Evolutionary conservation across 2,329 filamentous ascomycete species (phyloP).

Genomic region (Acarospora socialis): DNA sequence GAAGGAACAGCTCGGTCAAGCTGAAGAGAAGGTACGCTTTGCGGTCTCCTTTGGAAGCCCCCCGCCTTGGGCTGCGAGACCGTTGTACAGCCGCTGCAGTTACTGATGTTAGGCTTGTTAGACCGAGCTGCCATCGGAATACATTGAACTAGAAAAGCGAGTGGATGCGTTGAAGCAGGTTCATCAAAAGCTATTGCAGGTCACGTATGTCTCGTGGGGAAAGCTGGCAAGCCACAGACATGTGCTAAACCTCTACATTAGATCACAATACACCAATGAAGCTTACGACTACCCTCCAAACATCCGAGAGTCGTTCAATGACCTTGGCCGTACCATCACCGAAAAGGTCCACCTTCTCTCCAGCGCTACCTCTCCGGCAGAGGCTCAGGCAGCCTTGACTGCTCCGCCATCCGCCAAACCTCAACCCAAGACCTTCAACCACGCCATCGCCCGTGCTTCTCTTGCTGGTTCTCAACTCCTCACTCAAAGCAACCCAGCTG

Average conservation of each 20-base stretch:
- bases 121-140: constrained; percentile 94
- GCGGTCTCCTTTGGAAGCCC: constrained; percentile 3
- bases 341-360: constrained; percentile 91
- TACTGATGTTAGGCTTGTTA: no score
- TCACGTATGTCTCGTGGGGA: constrained; percentile 60
- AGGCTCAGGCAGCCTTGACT: constrained; percentile 86
- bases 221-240: not conserved
- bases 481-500: constrained; percentile 64
- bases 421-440: constrained; percentile 96
- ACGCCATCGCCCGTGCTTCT: constrained; percentile 84
- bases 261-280: constrained; percentile 84
- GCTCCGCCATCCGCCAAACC: constrained; percentile 83
- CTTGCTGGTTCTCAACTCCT: constrained; percentile 76
- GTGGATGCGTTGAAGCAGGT: constrained; percentile 95
- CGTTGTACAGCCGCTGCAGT: no score
- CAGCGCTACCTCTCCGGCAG: constrained; percentile 68
- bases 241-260: no score
- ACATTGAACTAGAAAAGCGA: constrained; percentile 96
- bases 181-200: constrained; percentile 91
- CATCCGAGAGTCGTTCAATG: constrained; percentile 93
- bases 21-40: constrained; percentile 66
- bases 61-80: no score
- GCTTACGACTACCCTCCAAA: constrained; percentile 90
- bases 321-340: constrained; percentile 85
- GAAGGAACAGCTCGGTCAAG: constrained; percentile 92